Percentiles rank a stretch among this genome's conserved stretches.
phyloP scores from a whole-genome alignment of 2,329 filamentous ascomycete species.

The Tolypocladium ophioglossoides region DNA sequence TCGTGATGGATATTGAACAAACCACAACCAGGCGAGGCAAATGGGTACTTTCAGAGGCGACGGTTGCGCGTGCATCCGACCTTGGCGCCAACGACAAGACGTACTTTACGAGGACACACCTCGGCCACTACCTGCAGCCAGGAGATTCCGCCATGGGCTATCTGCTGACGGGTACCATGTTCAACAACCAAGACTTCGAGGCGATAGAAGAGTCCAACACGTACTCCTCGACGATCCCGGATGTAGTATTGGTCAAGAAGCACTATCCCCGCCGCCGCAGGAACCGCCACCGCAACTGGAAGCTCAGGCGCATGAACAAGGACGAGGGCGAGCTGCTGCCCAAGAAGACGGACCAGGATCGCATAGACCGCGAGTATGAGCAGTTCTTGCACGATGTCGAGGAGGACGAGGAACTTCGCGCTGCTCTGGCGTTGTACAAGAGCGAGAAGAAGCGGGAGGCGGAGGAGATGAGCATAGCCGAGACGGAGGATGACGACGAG shows the following conservation, averaged over 20 bases:
- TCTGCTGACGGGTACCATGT: conserved; percentile 77
- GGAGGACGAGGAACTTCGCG: conserved; percentile 80
- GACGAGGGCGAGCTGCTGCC: conserved; percentile 83
- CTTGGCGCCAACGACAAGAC: conserved; percentile 77
- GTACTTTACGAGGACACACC: conserved; percentile 83
- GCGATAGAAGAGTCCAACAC: conserved; percentile 68
- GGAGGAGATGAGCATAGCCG: conserved; percentile 59
- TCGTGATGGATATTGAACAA: conserved; percentile 88
- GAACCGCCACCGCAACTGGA: conserved; percentile 75
- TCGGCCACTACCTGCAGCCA: conserved; percentile 73
- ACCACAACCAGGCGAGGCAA: conserved; percentile 66
- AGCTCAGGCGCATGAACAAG: conserved; percentile 83
- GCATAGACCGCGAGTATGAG: conserved; percentile 89
- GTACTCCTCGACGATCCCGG: conserved; percentile 71
- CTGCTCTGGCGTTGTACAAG: conserved; percentile 82
- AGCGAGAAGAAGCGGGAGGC: conserved; percentile 40
- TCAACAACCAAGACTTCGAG: conserved; percentile 82
- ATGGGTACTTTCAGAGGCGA: conserved; percentile 77
- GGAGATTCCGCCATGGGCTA: conserved; percentile 96
- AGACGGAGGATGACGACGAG: conserved; percentile 51
- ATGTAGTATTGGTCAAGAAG: conserved; percentile 95
- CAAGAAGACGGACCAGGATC: conserved; percentile 78
- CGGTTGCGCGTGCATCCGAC: conserved; percentile 77
- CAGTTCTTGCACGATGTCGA: conserved; percentile 95
- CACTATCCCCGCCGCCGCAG: conserved; percentile 82